Evolutionary conservation across 2,329 filamentous ascomycete species (phyloP).

Genomic region (Pseudomassariella vexata): DNA sequence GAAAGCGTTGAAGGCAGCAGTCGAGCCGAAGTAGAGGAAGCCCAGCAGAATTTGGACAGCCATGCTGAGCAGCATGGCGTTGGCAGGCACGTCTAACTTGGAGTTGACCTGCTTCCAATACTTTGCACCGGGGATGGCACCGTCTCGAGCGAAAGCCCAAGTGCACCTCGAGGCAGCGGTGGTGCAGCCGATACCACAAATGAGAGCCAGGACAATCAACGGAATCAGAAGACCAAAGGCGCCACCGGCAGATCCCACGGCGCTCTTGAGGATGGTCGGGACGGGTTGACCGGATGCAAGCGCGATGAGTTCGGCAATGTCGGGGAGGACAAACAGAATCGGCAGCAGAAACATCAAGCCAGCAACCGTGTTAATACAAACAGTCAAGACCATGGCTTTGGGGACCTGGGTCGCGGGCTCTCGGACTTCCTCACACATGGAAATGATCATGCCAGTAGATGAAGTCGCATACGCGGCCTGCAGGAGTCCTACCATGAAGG

Average conservation of each 20-base stretch:
- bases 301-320: slow-evolving; percentile 47
- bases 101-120: slow-evolving; percentile 57
- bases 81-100: slow-evolving; percentile 59
- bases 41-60: slow-evolving; percentile 57
- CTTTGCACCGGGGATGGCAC: slow-evolving; percentile 58
- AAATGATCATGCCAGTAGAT: slow-evolving; percentile 75
- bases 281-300: slow-evolving; percentile 56
- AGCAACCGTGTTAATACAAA: slow-evolving; percentile 60
- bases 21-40: slow-evolving; percentile 63
- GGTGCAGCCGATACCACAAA: slow-evolving; percentile 65
- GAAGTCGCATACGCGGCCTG: slow-evolving; percentile 71
- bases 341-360: slow-evolving; percentile 65
- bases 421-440: slow-evolving; percentile 70
- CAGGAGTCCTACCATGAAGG: slow-evolving; percentile 66
- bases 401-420: slow-evolving; percentile 62
- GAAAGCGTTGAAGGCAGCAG: slow-evolving; percentile 67
- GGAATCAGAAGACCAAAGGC: slow-evolving; percentile 59
- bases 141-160: slow-evolving; percentile 67
- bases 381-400: slow-evolving; percentile 65
- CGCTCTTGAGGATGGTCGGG: slow-evolving; percentile 57
- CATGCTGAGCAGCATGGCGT: slow-evolving; percentile 69
- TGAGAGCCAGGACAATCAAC: slow-evolving; percentile 58
- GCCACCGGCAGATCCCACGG: slow-evolving; percentile 54
- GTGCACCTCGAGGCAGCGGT: slow-evolving; percentile 62
- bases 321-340: slow-evolving; percentile 63